A percentile compares a stretch with the other conserved stretches of the same genome.
Evolutionary conservation across 2,329 filamentous ascomycete species (phyloP).

Genomic region (Xylariaceae sp.): DNA sequence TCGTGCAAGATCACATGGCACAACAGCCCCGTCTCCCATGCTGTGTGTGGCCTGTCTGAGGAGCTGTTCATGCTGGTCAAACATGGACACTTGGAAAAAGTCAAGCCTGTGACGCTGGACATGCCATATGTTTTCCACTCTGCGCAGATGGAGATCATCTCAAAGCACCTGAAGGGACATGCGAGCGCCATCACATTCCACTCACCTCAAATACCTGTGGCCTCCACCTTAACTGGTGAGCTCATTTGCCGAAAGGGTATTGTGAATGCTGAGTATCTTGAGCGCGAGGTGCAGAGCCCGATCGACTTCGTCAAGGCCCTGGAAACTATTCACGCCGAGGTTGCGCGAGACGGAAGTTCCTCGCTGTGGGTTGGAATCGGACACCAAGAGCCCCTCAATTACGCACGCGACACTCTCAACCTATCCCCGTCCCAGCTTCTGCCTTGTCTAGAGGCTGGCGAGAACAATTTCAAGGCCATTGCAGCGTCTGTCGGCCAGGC

Average conservation of each 20-base stretch:
- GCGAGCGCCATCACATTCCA: slow-evolving; percentile 39
- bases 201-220: slow-evolving; percentile 47
- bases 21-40: slow-evolving; percentile 26
- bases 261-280: slow-evolving; percentile 20
- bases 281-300: slow-evolving; percentile 15
- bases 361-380: slow-evolving; percentile 15
- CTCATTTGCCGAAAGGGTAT: slow-evolving; percentile 15
- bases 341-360: background rate
- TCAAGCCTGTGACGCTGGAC: slow-evolving; percentile 45
- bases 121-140: slow-evolving; percentile 54
- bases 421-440: slow-evolving; percentile 3
- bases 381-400: slow-evolving; percentile 2
- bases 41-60: slow-evolving; percentile 51
- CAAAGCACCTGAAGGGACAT: slow-evolving; percentile 55
- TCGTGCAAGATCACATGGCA: slow-evolving; percentile 12
- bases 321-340: slow-evolving; percentile 1
- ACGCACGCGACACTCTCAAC: slow-evolving; percentile 8
- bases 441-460: slow-evolving; percentile 1
- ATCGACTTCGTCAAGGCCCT: slow-evolving; percentile 16
- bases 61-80: slow-evolving; percentile 47
- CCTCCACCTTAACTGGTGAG: slow-evolving; percentile 23
- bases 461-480: slow-evolving; percentile 5
- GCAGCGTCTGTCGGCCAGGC: slow-evolving; percentile 8
- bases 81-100: slow-evolving; percentile 30
- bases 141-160: slow-evolving; percentile 50